Evolutionary conservation across 345 rosid genomes (phyloP), one percentile per base, ranked within the genome.

Genomic region (Bruguiera gymnorhiza): DNA sequence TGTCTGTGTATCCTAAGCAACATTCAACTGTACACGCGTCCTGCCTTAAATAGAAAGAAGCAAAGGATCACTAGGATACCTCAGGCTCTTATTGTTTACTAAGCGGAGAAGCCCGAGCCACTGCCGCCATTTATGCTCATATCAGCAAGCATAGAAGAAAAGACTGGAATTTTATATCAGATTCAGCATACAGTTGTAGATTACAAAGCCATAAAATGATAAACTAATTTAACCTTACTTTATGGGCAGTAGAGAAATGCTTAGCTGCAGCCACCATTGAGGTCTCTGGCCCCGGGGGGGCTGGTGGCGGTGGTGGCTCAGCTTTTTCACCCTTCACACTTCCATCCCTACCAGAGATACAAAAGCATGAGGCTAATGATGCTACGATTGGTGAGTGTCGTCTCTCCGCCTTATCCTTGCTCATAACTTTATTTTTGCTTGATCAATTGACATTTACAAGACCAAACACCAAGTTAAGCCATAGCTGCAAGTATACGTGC

Each of bases 171-270:
- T 34, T 34, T 6, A 34, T 6, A 6, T 6, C 8, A 34, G 37
- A 34, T 34, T 7, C 37, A 6, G 37, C 37, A 34, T 7, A 34
- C 37, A 34, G 0, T 34, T 1, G 7, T 34, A 34, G 37, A 34
- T 6, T 34, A 34, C 37, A 24, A 52, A 52, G 56, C 56, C 20
- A 4, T 52, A 18, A 8, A 21, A 52, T 52, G 56, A 8, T 52
- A 19, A 18, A 16, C 58, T 59, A 69, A 69, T 39, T 60, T 32
- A 60, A 60, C 48, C 65, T 20, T 43, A 60, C 72, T 60, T 60
- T 69, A 69, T 60, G 72, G 60, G 66, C 72, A 4, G 31, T 3
- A 5, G 72, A 69, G 66, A 69, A 69, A 69, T 69, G 51, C 59
- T 69, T 69, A 13, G 58, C 58, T 7, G 58, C 72, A 48, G 72